These are phyloP conservation scores for Arachnomyces sp. DNA, from an alignment of 2,329 filamentous ascomycete genomes.

Conservation along the genomic window DNA sequence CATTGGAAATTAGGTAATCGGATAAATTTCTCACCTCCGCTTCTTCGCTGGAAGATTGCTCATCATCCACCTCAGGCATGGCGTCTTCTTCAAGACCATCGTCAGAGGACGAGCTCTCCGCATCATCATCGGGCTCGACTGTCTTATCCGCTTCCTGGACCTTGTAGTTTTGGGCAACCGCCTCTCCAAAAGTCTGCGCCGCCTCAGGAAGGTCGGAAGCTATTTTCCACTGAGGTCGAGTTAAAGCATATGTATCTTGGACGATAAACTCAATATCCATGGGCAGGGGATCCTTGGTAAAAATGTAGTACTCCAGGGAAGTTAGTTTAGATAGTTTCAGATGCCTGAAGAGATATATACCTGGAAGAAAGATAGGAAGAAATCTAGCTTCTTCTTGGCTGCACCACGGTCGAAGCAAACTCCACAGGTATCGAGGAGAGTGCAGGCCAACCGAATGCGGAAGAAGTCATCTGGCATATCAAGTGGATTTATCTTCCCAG, in stretches of 20 bases:
- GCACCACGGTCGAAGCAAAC: conserved; percentile 91
- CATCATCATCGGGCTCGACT: conserved; percentile 62
- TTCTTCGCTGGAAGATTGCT: conserved; percentile 43
- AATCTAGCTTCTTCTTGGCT: conserved; percentile 94
- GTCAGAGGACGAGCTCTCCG: conserved; percentile 63
- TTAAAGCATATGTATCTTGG: conserved; percentile 78
- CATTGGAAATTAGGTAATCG: not conserved
- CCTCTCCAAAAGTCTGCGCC: conserved; percentile 70
- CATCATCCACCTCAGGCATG: conserved; percentile 48
- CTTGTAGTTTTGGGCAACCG: conserved; percentile 86
- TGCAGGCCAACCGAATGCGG: conserved; percentile 81
- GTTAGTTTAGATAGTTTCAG: conserved; percentile 9
- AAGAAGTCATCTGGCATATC: conserved; percentile 94
- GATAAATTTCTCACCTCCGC: conserved; percentile 26
- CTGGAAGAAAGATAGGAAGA: conserved; percentile 93
- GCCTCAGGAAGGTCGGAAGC: conserved; percentile 75
- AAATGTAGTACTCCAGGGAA: conserved; percentile 72
- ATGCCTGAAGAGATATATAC: conserved; percentile 29
- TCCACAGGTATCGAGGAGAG: conserved; percentile 86
- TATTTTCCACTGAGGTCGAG: conserved; percentile 88
- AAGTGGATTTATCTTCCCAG: conserved; percentile 65
- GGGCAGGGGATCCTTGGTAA: conserved; percentile 77
- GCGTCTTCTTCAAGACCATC: conserved; percentile 62
- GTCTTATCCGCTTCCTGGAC: conserved; percentile 61
- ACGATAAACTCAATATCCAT: conserved; percentile 98